These are phyloP conservation scores for Trifolium pratense DNA, from an alignment of 306 rosid species.

Conservation along the genomic window DNA sequence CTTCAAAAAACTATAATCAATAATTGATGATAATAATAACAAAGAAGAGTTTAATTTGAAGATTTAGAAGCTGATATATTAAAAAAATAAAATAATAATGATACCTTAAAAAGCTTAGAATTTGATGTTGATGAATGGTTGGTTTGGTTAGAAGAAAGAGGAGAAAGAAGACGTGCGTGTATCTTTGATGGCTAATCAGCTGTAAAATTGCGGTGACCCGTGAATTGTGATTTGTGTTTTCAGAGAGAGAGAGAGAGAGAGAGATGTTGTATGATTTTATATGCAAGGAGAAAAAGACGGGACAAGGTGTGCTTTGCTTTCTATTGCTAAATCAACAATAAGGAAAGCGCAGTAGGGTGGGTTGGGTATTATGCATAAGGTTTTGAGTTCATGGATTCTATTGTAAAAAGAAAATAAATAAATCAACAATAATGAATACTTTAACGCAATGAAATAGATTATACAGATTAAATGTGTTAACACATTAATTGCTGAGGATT, in stretches of 20 bases:
- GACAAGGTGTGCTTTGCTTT: too few species aligned
- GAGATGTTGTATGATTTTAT: too few species aligned
- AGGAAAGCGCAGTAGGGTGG: too few species aligned
- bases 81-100: not conserved
- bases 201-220: not conserved
- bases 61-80: not conserved
- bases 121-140: not conserved
- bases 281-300: too few species aligned
- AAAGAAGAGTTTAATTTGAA: constrained; percentile 1
- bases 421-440: too few species aligned
- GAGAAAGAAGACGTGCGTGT: not conserved
- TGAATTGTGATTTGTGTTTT: not conserved
- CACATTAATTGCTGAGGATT: too few species aligned
- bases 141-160: constrained; percentile 13
- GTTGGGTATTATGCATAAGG: too few species aligned
- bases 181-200: constrained; percentile 18
- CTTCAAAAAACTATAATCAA: not conserved
- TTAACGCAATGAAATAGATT: too few species aligned
- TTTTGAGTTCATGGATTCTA: too few species aligned
- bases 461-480: too few species aligned
- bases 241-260: not conserved
- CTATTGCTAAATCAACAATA: too few species aligned
- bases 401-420: too few species aligned
- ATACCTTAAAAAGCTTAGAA: constrained; percentile 19
- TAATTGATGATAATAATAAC: not conserved